Evolutionary conservation across 108 stramenopile species (phyloP).

Genomic region (Aureococcus anophagefferens): DNA sequence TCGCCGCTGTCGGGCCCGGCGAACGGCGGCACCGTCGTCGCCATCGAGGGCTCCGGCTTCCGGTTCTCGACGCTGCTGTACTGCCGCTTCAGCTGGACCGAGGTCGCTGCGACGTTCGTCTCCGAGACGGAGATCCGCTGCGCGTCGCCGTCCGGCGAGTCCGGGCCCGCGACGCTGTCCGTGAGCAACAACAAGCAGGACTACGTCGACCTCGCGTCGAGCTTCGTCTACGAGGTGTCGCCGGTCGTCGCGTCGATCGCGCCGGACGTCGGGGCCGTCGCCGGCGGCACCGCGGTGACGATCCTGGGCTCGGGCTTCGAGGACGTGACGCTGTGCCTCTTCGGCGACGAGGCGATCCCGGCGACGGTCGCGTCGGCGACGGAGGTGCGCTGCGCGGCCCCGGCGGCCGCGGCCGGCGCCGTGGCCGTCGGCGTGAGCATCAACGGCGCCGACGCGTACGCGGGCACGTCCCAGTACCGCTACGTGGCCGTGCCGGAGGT

Average conservation of each 20-base stretch:
- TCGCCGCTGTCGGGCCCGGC: conserved; percentile 16
- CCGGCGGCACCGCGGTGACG: conserved; percentile 11
- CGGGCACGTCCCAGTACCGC: background rate
- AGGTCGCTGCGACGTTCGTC: conserved; percentile 17
- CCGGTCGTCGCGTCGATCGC: background rate
- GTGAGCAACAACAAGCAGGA: conserved; percentile 16
- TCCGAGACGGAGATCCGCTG: conserved; percentile 15
- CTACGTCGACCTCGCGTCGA: background rate
- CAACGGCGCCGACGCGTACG: background rate
- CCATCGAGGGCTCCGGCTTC: conserved; percentile 18
- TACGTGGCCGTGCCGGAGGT: conserved; percentile 1
- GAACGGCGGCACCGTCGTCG: conserved; percentile 24
- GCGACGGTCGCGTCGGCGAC: conserved; percentile 14
- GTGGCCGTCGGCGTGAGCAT: conserved; percentile 2
- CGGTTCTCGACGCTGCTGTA: background rate
- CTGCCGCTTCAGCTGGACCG: conserved; percentile 20
- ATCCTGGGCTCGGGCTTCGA: conserved; percentile 13
- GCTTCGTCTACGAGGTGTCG: background rate
- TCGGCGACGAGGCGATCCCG: conserved; percentile 5
- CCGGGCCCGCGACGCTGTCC: conserved; percentile 6
- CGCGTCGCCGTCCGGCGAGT: conserved; percentile 10
- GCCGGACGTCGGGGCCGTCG: conserved; percentile 3
- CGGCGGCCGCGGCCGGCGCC: conserved; percentile 1
- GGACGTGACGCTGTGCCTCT: conserved; percentile 14
- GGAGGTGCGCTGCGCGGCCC: conserved; percentile 21